Evolutionary conservation across 495 filamentous ascomycete species (phyloP).

Genomic region (Physcia stellaris): DNA sequence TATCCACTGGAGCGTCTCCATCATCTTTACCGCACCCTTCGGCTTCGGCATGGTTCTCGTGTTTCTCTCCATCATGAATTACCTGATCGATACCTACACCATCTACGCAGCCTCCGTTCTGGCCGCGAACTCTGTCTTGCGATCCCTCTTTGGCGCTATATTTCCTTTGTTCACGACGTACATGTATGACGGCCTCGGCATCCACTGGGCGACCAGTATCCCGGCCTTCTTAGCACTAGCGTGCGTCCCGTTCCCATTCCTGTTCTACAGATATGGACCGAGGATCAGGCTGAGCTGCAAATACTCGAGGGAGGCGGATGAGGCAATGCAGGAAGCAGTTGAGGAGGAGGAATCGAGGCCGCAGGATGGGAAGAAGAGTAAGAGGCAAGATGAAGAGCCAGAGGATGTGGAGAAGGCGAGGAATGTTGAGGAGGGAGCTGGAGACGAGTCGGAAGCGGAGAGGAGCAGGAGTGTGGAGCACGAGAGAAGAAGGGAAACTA

Average conservation of each 20-base stretch:
- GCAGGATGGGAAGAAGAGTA: background rate
- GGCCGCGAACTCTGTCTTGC: constrained; percentile 62
- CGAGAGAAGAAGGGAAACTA: background rate
- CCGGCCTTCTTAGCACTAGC: constrained; percentile 64
- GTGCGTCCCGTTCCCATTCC: constrained; percentile 66
- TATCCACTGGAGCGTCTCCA: constrained; percentile 56
- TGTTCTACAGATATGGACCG: constrained; percentile 66
- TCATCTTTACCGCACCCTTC: constrained; percentile 54
- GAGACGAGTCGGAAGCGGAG: background rate
- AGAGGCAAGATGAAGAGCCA: background rate
- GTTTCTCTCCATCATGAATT: constrained; percentile 65
- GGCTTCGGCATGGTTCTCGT: constrained; percentile 63
- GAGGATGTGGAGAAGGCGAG: too few relatives aligned
- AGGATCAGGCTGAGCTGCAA: constrained; percentile 56
- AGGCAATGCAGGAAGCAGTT: background rate
- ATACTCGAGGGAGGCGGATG: constrained; percentile 53
- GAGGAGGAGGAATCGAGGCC: background rate
- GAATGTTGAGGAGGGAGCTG: constrained; percentile 3
- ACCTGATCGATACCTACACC: constrained; percentile 69
- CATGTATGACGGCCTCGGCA: constrained; percentile 63
- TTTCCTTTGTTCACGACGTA: constrained; percentile 75
- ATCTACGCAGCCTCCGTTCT: constrained; percentile 72
- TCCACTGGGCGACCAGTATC: constrained; percentile 68
- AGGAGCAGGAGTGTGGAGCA: constrained; percentile 1
- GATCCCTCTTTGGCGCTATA: constrained; percentile 58